Conservation (phyloP, 345 rosid species). For the Linum lewisii region DNA sequence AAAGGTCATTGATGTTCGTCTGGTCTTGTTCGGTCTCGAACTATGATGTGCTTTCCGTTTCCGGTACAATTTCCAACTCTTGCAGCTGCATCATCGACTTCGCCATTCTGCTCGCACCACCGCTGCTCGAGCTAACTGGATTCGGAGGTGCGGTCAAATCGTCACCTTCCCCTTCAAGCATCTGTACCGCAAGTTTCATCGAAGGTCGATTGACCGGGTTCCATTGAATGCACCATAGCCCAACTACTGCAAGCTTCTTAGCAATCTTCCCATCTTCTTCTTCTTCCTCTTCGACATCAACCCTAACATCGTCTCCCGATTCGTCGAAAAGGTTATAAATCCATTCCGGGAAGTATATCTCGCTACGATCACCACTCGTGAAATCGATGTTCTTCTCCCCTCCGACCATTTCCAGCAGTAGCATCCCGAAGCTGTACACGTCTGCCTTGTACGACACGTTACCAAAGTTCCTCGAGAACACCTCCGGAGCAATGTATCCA, state of each 20-base stretch:
- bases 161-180: slow-evolving; percentile 9
- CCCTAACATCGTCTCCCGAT: slow-evolving; percentile 7
- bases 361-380: neutral
- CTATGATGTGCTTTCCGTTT: neutral
- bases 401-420: slow-evolving; percentile 12
- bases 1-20: too few species aligned
- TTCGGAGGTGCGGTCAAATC: slow-evolving; percentile 9
- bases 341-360: slow-evolving; percentile 13
- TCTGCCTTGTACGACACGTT: slow-evolving; percentile 12
- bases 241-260: slow-evolving; percentile 10
- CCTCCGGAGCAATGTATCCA: slow-evolving; percentile 16
- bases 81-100: neutral
- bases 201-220: slow-evolving; percentile 11
- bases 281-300: neutral
- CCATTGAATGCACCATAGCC: slow-evolving; percentile 17
- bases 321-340: slow-evolving; percentile 9
- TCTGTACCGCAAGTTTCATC: slow-evolving; percentile 9
- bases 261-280: slow-evolving; percentile 2
- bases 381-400: slow-evolving; percentile 5
- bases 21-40: too few species aligned
- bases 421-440: slow-evolving; percentile 15
- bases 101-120: neutral
- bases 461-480: slow-evolving; percentile 14
- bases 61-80: slow-evolving; percentile 8
- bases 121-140: neutral